Base-by-base conservation (phyloP, 345 rosid species). In the Aurinia saxatilis region DNA sequence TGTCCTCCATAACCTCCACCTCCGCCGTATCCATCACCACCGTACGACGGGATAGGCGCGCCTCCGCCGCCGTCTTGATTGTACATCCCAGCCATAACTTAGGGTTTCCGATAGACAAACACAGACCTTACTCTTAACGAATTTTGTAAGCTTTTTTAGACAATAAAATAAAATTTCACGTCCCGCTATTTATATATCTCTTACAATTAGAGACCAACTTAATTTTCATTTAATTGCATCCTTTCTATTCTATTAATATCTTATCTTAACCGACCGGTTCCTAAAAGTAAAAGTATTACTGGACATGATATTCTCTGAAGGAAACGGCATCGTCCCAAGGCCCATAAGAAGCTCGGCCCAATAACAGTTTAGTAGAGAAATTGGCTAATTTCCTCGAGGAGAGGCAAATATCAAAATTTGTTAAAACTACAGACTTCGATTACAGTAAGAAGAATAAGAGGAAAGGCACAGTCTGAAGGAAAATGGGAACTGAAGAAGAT, bases 51-150 rank as follows among this genome's bases (percentile, higher is more conserved):
- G 29, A 76, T 12, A 68, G 74, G 73, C 19, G 71, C 76, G 19
- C 73, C 79, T 35, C 79, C 72, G 67, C 80, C 83, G 72, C 83
- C 82, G 37, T 78, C 86, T 70, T 89, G 90, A 57, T 84, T 87
- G 77, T 90, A 84, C 88, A 71, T 62, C 46, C 95, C 95, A 57
- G 96, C 82, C 95, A 90, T 84, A 57, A 50, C 61, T 68, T 64
- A 71, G 75, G 70, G 75, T 64, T 71, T 57, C 54, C 57, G 25
- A 57, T 48, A 56, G 29, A 48, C 50, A 34, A 2, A 27, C 31
- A 56, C 39, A 56, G 49, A 57, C 41, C 57, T 53, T 6, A 47
- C 51, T 46, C 54, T 54, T 7, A 56, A 15, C 63, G 51, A 54
- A 47, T 46, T 27, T 27, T 42, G 35, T 10, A 11, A 27, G 35